phyloP scores from a whole-genome alignment of 306 rosid species.

The Pachyrhizus erosus region DNA sequence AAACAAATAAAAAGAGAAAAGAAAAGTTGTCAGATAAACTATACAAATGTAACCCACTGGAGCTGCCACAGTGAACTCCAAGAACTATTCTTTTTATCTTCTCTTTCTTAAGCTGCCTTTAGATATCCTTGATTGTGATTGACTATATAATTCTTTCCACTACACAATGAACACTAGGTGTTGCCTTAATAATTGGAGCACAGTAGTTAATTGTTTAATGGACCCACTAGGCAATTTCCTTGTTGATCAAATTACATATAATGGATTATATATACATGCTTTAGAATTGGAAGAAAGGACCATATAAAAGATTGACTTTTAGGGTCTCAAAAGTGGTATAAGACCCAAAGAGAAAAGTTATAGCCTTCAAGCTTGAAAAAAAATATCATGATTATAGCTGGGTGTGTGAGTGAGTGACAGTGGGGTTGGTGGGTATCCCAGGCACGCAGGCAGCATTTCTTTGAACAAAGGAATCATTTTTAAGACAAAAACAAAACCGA shows the following conservation, averaged over 20 bases:
- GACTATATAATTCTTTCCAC: constrained; percentile 49
- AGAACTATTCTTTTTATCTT: neutral
- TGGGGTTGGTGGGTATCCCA: constrained; percentile 48
- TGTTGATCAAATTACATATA: neutral
- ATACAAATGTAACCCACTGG: constrained; percentile 33
- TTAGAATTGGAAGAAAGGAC: constrained; percentile 24
- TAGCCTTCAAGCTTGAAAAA: constrained; percentile 31
- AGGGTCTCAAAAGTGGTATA: constrained; percentile 44
- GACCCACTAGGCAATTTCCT: constrained; percentile 17
- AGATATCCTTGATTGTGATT: constrained; percentile 41
- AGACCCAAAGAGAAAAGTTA: constrained; percentile 31
- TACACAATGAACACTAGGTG: constrained; percentile 40
- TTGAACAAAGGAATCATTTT: constrained; percentile 35
- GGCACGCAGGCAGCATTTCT: constrained; percentile 6
- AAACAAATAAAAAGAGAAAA: neutral
- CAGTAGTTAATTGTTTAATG: constrained; percentile 22
- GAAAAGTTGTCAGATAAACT: constrained; percentile 19
- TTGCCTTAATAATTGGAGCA: constrained; percentile 49
- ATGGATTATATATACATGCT: constrained; percentile 28
- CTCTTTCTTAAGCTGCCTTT: constrained; percentile 7
- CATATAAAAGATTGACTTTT: constrained; percentile 33
- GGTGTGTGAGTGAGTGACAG: constrained; percentile 41
- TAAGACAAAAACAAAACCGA: constrained; percentile 24
- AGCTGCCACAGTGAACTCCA: constrained; percentile 35
- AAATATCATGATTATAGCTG: constrained; percentile 9